A percentile compares a stretch with the other conserved stretches of the same genome.
phyloP scores from a whole-genome alignment of 208 protist species.

The Leishmania amazonensis region DNA sequence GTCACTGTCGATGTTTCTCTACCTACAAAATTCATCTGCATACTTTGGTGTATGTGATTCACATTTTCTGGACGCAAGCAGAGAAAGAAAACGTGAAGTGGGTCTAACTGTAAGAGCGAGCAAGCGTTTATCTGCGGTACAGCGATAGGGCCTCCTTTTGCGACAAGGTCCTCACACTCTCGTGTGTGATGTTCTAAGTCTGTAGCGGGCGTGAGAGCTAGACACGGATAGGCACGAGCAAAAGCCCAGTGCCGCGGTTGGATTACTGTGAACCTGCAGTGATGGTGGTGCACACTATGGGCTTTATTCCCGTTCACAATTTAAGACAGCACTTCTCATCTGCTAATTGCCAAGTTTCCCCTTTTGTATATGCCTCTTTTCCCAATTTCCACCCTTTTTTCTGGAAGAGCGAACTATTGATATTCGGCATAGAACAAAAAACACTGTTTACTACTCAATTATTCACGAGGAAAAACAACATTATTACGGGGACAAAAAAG shows the following conservation, averaged over 20 bases:
- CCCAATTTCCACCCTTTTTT: not conserved
- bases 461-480: constrained; percentile 5
- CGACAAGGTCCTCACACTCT: no score
- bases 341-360: not conserved
- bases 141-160: not conserved
- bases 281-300: not conserved
- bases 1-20: not conserved
- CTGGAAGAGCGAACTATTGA: not conserved
- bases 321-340: not conserved
- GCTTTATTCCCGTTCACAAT: not conserved
- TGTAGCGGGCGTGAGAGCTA: no score
- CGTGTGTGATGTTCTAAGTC: no score
- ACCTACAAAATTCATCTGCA: not conserved
- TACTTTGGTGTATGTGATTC: not conserved
- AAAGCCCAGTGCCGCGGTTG: not conserved
- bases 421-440: constrained; percentile 3
- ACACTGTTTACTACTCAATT: not conserved
- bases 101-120: not conserved
- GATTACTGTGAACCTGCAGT: not conserved
- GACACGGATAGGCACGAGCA: not conserved
- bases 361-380: not conserved
- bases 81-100: not conserved
- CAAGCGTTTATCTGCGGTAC: not conserved
- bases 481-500: not conserved
- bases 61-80: not conserved